Percentiles rank a stretch among this genome's conserved stretches.
phyloP scores from a whole-genome alignment of 306 rosid genomes.

The Cucumis cinereus region DNA sequence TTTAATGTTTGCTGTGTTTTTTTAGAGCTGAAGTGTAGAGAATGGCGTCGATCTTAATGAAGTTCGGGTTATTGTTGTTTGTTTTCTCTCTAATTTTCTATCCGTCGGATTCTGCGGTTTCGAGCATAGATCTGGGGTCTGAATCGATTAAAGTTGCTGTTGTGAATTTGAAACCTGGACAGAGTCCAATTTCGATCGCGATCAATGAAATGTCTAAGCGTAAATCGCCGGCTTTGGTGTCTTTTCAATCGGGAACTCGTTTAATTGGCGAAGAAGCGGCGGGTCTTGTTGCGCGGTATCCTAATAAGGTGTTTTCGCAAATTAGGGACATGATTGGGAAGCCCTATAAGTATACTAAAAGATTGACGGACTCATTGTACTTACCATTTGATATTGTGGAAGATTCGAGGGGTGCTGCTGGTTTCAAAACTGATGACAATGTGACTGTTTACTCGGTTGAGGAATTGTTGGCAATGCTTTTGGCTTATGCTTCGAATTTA shows the following conservation, averaged over 20 bases:
- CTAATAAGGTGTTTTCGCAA: slow-evolving; percentile 72
- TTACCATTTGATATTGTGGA: slow-evolving; percentile 55
- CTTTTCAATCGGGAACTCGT: slow-evolving; percentile 72
- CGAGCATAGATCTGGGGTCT: slow-evolving; percentile 95
- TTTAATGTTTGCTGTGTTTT: background rate
- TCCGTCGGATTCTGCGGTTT: slow-evolving; percentile 80
- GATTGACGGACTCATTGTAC: slow-evolving; percentile 46
- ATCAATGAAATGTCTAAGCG: slow-evolving; percentile 97
- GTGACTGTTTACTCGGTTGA: slow-evolving; percentile 42
- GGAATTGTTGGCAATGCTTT: slow-evolving; percentile 74
- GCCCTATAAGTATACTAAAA: slow-evolving; percentile 37
- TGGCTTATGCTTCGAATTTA: slow-evolving; percentile 49
- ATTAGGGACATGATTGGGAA: slow-evolving; percentile 70
- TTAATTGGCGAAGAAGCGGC: slow-evolving; percentile 91
- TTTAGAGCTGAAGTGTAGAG: slow-evolving; percentile 16
- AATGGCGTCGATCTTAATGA: slow-evolving; percentile 49
- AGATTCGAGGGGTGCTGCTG: slow-evolving; percentile 49
- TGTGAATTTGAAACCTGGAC: slow-evolving; percentile 90
- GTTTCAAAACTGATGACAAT: slow-evolving; percentile 40
- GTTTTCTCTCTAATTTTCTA: slow-evolving; percentile 22
- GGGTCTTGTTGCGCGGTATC: slow-evolving; percentile 75
- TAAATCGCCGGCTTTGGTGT: slow-evolving; percentile 69
- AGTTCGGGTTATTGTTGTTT: slow-evolving; percentile 32
- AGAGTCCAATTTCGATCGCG: slow-evolving; percentile 78
- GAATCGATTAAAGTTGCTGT: slow-evolving; percentile 84